These are phyloP conservation scores for Canariomyces notabilis DNA, from an alignment of 2,329 filamentous ascomycete genomes.

Conservation along the genomic window DNA sequence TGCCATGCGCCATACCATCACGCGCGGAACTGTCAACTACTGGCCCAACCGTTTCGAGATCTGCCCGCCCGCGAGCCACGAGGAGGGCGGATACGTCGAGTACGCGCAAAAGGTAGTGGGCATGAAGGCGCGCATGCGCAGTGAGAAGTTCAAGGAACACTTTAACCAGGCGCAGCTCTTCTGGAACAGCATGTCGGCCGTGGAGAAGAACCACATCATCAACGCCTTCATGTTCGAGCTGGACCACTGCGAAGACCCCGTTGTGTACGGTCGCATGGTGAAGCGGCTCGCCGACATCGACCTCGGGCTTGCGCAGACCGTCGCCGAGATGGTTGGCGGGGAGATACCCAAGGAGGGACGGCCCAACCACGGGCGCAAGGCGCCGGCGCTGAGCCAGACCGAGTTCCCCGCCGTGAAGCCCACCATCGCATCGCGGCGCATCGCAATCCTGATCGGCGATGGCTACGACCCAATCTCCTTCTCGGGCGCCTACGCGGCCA, in stretches of 20 bases:
- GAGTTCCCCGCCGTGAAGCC: constrained; percentile 60
- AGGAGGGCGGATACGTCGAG: constrained; percentile 65
- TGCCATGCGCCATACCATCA: constrained; percentile 65
- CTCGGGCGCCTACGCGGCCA: constrained; percentile 57
- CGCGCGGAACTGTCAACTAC: constrained; percentile 69
- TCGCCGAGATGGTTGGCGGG: constrained; percentile 66
- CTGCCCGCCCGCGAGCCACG: constrained; percentile 54
- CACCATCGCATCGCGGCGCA: constrained; percentile 64
- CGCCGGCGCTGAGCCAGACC: constrained; percentile 63
- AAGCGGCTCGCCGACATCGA: constrained; percentile 68
- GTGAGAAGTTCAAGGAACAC: constrained; percentile 73
- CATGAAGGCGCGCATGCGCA: constrained; percentile 64
- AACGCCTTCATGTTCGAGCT: constrained; percentile 64
- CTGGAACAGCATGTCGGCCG: constrained; percentile 67
- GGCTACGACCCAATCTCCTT: constrained; percentile 67
- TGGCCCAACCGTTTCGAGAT: constrained; percentile 69
- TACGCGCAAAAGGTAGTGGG: constrained; percentile 61
- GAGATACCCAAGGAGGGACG: constrained; percentile 49
- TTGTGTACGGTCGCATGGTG: constrained; percentile 68
- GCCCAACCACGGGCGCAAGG: constrained; percentile 61
- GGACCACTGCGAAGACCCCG: constrained; percentile 74
- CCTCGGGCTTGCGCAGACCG: constrained; percentile 60
- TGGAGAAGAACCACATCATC: constrained; percentile 61
- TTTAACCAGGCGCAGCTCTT: constrained; percentile 75
- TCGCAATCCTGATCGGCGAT: constrained; percentile 73